Percentiles rank a stretch among this genome's conserved stretches.
Conservation (phyloP, 768 basidiomycete species). For the Xerocomus spinulosus region DNA sequence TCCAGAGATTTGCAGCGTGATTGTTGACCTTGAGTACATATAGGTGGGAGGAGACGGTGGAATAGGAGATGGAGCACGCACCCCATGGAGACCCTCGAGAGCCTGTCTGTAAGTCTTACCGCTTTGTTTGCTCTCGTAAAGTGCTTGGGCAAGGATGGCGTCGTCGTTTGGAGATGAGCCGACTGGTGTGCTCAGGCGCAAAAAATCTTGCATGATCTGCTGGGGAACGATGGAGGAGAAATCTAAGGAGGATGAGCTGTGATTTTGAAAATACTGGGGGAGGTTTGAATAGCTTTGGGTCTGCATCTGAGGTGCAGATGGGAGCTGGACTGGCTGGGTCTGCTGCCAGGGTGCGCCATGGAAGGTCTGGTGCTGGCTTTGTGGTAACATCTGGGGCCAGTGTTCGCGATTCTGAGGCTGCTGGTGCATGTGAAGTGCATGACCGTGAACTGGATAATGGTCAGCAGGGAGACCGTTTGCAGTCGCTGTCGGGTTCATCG, state of each 20-base stretch:
- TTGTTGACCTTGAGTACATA: constrained; percentile 35
- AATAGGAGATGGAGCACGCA: constrained; percentile 35
- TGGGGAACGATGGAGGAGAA: constrained; percentile 39
- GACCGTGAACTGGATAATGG: constrained; percentile 8
- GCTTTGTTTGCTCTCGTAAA: constrained; percentile 34
- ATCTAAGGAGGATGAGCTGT: constrained; percentile 24
- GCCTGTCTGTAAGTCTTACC: constrained; percentile 58
- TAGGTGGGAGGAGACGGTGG: constrained; percentile 1
- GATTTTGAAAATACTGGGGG: constrained; percentile 22
- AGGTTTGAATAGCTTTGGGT: constrained; percentile 14
- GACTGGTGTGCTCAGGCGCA: constrained; percentile 52
- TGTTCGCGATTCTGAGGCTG: constrained; percentile 18
- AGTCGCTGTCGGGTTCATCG: constrained; percentile 17
- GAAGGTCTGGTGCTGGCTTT: constrained; percentile 27
- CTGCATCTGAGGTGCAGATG: constrained; percentile 29
- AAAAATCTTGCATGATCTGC: constrained; percentile 54
- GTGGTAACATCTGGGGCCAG: constrained; percentile 25
- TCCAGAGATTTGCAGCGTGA: constrained; percentile 61
- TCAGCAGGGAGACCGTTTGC: constrained; percentile 16
- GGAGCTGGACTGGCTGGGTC: constrained; percentile 31
- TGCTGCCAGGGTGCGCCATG: constrained; percentile 30
- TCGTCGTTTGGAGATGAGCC: constrained; percentile 50
- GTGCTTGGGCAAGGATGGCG: constrained; percentile 48
- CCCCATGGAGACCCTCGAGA: constrained; percentile 63
- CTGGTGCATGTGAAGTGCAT: constrained; percentile 17